Conservation (phyloP, 495 filamentous ascomycete genomes). For the Margaritispora aquatica region DNA sequence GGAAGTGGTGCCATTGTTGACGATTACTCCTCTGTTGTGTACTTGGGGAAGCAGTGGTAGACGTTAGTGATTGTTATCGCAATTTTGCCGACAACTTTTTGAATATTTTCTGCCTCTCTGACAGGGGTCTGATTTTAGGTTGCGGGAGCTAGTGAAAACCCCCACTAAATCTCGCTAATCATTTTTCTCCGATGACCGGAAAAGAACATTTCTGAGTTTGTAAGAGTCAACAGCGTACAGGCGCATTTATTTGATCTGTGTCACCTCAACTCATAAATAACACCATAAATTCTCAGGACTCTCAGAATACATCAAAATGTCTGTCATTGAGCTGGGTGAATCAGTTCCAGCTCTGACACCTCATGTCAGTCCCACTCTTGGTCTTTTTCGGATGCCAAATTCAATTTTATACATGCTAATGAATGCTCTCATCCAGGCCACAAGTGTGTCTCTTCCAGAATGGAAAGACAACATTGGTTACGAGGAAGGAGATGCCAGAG, state of each 20-base stretch:
- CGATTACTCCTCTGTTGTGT: neutral
- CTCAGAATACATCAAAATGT: conserved; percentile 12
- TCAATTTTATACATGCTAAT: conserved; percentile 12
- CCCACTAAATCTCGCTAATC: neutral
- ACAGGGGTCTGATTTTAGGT: conserved; percentile 9
- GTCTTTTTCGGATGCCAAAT: neutral
- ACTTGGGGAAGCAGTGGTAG: neutral
- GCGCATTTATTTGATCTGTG: no score
- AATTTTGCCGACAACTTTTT: conserved; percentile 2
- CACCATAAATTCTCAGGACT: neutral
- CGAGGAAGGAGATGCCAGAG: conserved; percentile 86
- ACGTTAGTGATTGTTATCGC: neutral
- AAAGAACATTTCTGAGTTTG: neutral
- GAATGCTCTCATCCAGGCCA: conserved; percentile 55
- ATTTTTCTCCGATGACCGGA: conserved; percentile 3
- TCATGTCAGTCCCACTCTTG: conserved; percentile 41
- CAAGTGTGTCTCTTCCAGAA: conserved; percentile 92
- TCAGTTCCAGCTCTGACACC: conserved; percentile 56
- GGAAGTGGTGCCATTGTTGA: conserved; percentile 10
- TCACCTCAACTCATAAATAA: neutral
- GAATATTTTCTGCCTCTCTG: no score
- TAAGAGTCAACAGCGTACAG: neutral
- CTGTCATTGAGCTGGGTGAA: conserved; percentile 37
- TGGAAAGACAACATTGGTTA: conserved; percentile 89
- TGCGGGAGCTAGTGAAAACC: conserved; percentile 1